Percentiles rank a stretch among this genome's conserved stretches.
These are phyloP conservation scores for Ascoidea rubescens DNA, from an alignment of 805 yeast genomes.

Conservation along the genomic window DNA sequence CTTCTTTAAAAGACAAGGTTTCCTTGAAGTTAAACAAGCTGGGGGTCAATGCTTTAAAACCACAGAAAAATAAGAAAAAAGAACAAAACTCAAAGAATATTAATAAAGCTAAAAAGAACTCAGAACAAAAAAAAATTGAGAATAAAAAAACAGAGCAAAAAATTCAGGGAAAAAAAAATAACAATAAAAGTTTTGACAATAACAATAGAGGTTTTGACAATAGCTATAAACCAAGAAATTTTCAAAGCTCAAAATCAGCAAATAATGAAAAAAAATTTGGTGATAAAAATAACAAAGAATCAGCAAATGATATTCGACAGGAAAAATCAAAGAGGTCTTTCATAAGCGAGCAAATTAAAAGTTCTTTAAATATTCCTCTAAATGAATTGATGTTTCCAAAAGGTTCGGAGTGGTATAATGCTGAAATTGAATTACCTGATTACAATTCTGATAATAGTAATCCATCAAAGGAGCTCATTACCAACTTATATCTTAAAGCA, in stretches of 20 bases:
- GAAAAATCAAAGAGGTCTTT: constrained; percentile 10
- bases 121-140: constrained; percentile 7
- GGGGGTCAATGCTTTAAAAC: constrained; percentile 9
- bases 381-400: constrained; percentile 46
- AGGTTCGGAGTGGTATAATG: constrained; percentile 64
- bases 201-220: constrained; percentile 1
- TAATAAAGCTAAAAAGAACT: constrained; percentile 13
- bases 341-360: constrained; percentile 16
- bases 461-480: constrained; percentile 38
- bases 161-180: constrained; percentile 9
- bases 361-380: constrained; percentile 35
- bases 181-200: constrained; percentile 10
- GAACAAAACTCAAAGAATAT: constrained; percentile 13
- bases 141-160: constrained; percentile 8
- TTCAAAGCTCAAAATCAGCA: constrained; percentile 12
- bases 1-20: constrained; percentile 54
- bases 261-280: constrained; percentile 19
- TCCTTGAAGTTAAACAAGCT: constrained; percentile 30
- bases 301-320: not conserved
- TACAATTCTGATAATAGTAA: constrained; percentile 14
- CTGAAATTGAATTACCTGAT: constrained; percentile 24
- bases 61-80: constrained; percentile 14
- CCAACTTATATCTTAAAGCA: constrained; percentile 52
- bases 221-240: constrained; percentile 4
- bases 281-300: constrained; percentile 14